These are phyloP conservation scores for Blastobotrys terrestris DNA, from an alignment of 805 yeast genomes.

Conservation along the genomic window DNA sequence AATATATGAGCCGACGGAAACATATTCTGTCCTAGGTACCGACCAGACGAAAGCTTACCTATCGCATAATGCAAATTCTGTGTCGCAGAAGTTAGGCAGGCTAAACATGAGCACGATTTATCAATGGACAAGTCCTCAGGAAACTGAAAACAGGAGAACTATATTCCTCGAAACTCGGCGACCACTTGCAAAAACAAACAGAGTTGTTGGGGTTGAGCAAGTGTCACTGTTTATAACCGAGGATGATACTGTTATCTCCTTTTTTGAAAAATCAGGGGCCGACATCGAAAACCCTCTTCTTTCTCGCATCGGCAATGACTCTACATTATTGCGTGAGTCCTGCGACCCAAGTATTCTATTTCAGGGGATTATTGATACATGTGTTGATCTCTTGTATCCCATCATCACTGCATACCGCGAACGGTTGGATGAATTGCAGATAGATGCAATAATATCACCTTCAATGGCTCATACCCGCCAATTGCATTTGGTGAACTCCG, in stretches of 20 bases:
- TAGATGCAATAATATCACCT: conserved; percentile 46
- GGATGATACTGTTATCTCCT: conserved; percentile 44
- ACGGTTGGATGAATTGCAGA: conserved; percentile 43
- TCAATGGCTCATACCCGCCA: conserved; percentile 46
- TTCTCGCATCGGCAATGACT: conserved; percentile 39
- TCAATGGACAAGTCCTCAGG: conserved; percentile 31
- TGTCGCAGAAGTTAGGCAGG: conserved; percentile 8
- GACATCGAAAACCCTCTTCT: conserved; percentile 49
- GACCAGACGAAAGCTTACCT: neutral
- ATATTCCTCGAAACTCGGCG: conserved; percentile 36
- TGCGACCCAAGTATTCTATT: conserved; percentile 47
- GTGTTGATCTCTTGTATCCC: conserved; percentile 49
- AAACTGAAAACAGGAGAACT: conserved; percentile 14
- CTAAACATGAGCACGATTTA: conserved; percentile 24
- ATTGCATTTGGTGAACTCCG: conserved; percentile 49
- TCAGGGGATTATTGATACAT: conserved; percentile 49
- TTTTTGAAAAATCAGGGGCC: conserved; percentile 51
- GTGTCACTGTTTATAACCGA: conserved; percentile 44
- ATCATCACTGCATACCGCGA: conserved; percentile 47
- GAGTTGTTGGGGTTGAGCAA: conserved; percentile 50
- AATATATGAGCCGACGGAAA: neutral
- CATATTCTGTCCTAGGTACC: neutral
- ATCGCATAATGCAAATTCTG: neutral
- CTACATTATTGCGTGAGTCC: conserved; percentile 45
- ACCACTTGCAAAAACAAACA: conserved; percentile 40